Evolutionary conservation across 2,329 filamentous ascomycete genomes (phyloP), one percentile per base, ranked within the genome.

Genomic region (Fusarium brevicatenulatum): DNA sequence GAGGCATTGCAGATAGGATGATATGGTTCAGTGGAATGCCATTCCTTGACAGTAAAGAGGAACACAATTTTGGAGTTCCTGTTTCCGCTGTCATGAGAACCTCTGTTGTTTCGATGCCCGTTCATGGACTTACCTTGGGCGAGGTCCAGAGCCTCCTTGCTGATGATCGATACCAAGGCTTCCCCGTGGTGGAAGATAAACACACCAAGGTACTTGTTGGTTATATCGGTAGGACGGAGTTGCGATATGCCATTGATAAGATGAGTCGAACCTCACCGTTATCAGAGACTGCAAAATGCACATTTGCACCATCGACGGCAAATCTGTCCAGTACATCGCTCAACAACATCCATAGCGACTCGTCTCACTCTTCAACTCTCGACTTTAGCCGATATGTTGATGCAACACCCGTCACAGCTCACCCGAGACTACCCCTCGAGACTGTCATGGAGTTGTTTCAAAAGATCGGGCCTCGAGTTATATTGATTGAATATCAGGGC

Each of bases 391-490:
- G 93, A 53, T 98, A 95, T 79, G 91, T 97, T 58, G 95, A 99
- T 80, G 88, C 91, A 13, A 97, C 95, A 0, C 96, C 96, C 0
- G 90, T 99, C 4, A 93, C 95, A 0, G 95, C 95, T 2, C 96
- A 99, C 79, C 96, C 96, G 1, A 91, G 94, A 4, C 89, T 98
- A 2, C 93, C 95, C 0, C 90, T 99, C 0, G 96, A 99, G 83
- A 99, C 96, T 0, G 95, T 97, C 37, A 98, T 99, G 95, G 96
- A 99, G 79, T 87, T 99, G 16, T 99, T 99, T 86, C 95, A 95
- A 81, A 99, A 98, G 84, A 97, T 99, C 80, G 96, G 96, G 0
- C 96, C 95, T 0, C 90, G 96, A 3, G 95, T 98, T 10, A 95
- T 99, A 55, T 87, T 99, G 7, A 92, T 98, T 43, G 96, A 99